Evolutionary conservation across 345 rosid species (phyloP).

Genomic region (Aethionema arabicum): DNA sequence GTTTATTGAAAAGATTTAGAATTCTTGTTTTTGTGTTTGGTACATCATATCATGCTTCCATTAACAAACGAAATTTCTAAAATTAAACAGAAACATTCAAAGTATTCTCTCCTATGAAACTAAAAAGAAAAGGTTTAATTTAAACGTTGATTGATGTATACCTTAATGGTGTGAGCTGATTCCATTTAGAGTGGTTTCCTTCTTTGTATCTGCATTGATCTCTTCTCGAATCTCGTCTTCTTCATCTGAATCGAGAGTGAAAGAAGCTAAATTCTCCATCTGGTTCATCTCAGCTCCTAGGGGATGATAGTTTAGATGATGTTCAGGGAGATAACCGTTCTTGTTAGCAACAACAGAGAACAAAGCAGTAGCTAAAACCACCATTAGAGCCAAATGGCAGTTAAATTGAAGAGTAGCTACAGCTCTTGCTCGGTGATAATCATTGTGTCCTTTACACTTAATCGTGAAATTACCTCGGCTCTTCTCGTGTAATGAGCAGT

Average conservation of each 20-base stretch:
- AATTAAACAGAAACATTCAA: neutral
- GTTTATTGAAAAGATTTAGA: slow-evolving; percentile 13
- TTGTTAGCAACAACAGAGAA: slow-evolving; percentile 50
- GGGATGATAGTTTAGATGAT: slow-evolving; percentile 52
- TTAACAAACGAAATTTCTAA: slow-evolving; percentile 24
- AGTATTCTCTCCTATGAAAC: neutral
- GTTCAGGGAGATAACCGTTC: slow-evolving; percentile 41
- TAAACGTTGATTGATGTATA: slow-evolving; percentile 30
- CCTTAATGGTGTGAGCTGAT: slow-evolving; percentile 51
- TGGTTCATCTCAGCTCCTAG: slow-evolving; percentile 62
- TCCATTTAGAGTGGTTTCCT: slow-evolving; percentile 50
- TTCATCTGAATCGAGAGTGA: slow-evolving; percentile 82
- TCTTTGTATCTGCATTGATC: slow-evolving; percentile 22
- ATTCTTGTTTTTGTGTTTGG: slow-evolving; percentile 21
- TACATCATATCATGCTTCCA: slow-evolving; percentile 22
- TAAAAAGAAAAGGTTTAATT: neutral
- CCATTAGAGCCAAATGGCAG: slow-evolving; percentile 79
- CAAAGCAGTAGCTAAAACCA: slow-evolving; percentile 45
- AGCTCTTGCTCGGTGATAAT: slow-evolving; percentile 81
- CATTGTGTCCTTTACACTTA: slow-evolving; percentile 69
- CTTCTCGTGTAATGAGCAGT: slow-evolving; percentile 62
- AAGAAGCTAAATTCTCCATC: slow-evolving; percentile 44
- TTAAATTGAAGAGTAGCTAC: slow-evolving; percentile 92
- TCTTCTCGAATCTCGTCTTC: slow-evolving; percentile 49
- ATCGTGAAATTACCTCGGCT: slow-evolving; percentile 79